phyloP scores from a whole-genome alignment of 805 yeast species.

The Schizosaccharomyces lindneri region DNA sequence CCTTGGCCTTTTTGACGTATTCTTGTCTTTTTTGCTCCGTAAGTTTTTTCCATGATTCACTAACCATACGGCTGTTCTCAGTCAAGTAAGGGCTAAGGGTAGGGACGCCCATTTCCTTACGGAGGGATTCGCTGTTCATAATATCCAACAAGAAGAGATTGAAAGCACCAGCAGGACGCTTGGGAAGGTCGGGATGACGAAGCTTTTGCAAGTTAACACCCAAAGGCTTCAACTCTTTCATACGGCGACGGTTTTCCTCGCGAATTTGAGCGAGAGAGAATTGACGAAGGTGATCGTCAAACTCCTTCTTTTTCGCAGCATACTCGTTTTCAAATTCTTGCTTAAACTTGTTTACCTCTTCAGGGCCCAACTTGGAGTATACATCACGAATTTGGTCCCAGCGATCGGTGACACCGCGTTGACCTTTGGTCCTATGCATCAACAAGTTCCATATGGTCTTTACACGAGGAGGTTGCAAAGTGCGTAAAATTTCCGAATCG shows the following conservation, averaged over 20 bases:
- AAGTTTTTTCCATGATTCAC: no score
- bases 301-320: background rate
- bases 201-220: background rate
- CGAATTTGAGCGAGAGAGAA: background rate
- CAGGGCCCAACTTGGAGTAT: background rate
- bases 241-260: background rate
- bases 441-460: background rate
- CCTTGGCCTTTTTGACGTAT: no score
- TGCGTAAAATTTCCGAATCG: background rate
- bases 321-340: background rate
- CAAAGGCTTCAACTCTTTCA: background rate
- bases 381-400: background rate
- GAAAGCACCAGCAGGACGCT: background rate
- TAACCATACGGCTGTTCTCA: background rate
- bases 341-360: background rate
- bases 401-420: background rate
- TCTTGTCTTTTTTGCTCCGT: no score
- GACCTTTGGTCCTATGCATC: background rate
- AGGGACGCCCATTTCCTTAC: background rate
- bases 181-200: background rate
- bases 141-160: background rate
- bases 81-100: background rate
- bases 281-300: background rate
- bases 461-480: background rate
- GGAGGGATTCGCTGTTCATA: background rate